Evolutionary conservation across 2,329 filamentous ascomycete genomes (phyloP).

Genomic region (Passalora sequoiae): DNA sequence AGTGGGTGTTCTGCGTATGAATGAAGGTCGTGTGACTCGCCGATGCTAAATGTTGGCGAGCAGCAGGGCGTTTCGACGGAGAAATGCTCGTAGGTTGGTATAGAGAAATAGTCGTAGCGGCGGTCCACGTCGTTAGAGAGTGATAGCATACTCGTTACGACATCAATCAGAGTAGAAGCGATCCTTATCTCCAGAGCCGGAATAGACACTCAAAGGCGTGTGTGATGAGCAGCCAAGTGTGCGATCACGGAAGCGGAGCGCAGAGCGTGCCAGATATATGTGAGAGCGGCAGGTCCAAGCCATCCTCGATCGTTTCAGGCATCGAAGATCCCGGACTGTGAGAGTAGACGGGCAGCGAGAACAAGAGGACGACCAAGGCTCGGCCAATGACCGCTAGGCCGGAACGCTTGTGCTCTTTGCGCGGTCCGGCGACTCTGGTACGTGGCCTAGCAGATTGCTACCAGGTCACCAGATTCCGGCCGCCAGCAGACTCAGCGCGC

Average conservation of each 20-base stretch:
- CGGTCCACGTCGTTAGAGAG: constrained; percentile 3
- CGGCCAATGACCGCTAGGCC: constrained; percentile 3
- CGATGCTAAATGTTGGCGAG: constrained; percentile 13
- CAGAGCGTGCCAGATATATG: constrained; percentile 9
- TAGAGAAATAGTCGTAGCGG: constrained; percentile 18
- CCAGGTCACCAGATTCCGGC: constrained; percentile 12
- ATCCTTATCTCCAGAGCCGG: no score
- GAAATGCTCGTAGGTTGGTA: constrained; percentile 15
- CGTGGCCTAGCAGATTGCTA: constrained; percentile 7
- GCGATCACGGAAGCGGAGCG: constrained; percentile 4
- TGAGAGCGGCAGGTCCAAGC: constrained; percentile 6
- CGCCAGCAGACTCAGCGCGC: no score
- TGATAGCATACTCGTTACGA: constrained; percentile 9
- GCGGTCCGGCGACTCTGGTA: neutral
- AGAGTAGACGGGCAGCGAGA: constrained; percentile 1
- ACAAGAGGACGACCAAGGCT: neutral
- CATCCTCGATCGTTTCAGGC: constrained; percentile 10
- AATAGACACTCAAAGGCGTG: constrained; percentile 14
- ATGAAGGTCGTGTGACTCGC: constrained; percentile 1
- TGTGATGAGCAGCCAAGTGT: constrained; percentile 8
- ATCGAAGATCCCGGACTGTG: constrained; percentile 10
- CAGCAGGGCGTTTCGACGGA: constrained; percentile 17
- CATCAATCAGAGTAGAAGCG: neutral
- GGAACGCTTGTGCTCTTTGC: neutral
- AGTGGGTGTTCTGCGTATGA: constrained; percentile 20